Evolutionary conservation across 2,329 filamentous ascomycete species (phyloP).

Genomic region (Plectosphaerella cucumerina): DNA sequence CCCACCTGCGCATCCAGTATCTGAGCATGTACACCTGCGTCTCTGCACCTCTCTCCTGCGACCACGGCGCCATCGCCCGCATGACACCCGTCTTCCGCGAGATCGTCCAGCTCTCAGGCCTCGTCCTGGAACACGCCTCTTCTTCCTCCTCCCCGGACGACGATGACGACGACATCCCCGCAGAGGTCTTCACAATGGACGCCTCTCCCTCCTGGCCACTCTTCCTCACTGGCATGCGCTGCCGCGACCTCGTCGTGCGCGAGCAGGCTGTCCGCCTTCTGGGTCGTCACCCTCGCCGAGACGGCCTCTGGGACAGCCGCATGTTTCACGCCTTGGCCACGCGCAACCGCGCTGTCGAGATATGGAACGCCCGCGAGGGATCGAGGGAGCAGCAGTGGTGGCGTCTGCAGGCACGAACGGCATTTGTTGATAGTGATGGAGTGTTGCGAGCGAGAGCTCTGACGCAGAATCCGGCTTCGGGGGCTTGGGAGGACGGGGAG

Average conservation of each 20-base stretch:
- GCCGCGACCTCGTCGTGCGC: conserved; percentile 17
- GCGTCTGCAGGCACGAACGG: conserved; percentile 10
- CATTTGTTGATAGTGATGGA: conserved; percentile 7
- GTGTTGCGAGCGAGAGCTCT: conserved; percentile 4
- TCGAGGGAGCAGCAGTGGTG: conserved; percentile 14
- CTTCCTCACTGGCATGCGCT: conserved; percentile 19
- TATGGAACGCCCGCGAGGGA: conserved; percentile 14
- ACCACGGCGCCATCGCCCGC: conserved; percentile 15
- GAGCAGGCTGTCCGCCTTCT: conserved; percentile 20
- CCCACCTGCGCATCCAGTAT: conserved; percentile 20
- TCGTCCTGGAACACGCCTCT: conserved; percentile 16
- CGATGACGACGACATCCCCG: background rate
- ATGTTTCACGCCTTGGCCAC: conserved; percentile 13
- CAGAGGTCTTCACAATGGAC: conserved; percentile 22
- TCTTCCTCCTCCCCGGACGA: background rate
- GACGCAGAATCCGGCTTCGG: conserved; percentile 5
- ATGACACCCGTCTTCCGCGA: conserved; percentile 21
- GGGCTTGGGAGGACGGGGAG: conserved; percentile 6
- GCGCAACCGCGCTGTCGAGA: conserved; percentile 13
- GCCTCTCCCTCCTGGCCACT: conserved; percentile 20
- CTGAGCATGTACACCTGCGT: conserved; percentile 16
- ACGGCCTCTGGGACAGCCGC: conserved; percentile 22
- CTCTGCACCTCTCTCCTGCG: conserved; percentile 14
- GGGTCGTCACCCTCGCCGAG: conserved; percentile 17
- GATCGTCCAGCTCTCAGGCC: conserved; percentile 16